Evolutionary conservation across 441 rosid species (phyloP).

Genomic region (Pelargonium australe): DNA sequence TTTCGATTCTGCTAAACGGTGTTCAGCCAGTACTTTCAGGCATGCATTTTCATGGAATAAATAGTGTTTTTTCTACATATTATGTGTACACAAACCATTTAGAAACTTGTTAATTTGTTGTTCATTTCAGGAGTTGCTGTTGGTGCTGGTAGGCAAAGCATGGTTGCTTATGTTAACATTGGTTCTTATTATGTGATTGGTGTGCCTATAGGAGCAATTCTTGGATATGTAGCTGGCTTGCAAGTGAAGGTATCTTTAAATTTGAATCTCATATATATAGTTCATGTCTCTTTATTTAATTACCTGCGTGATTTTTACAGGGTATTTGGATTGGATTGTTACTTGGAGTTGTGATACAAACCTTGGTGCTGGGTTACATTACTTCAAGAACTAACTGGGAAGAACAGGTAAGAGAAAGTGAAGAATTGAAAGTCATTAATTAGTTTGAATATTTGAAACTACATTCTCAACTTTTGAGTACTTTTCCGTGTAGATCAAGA

Average conservation of each 20-base stretch:
- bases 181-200: constrained; percentile 38
- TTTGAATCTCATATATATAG: too few relatives aligned
- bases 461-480: too few relatives aligned
- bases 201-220: too few relatives aligned
- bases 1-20: constrained; percentile 53
- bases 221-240: constrained; percentile 26
- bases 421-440: too few relatives aligned
- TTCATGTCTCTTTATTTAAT: neutral
- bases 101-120: too few relatives aligned
- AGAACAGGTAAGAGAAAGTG: constrained; percentile 18
- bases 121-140: constrained; percentile 45
- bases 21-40: constrained; percentile 59
- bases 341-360: constrained; percentile 14
- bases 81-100: too few relatives aligned
- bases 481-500: too few relatives aligned
- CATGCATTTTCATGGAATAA: too few relatives aligned
- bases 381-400: constrained; percentile 24
- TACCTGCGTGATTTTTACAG: neutral
- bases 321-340: constrained; percentile 24
- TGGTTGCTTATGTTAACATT: constrained; percentile 38
- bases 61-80: too few relatives aligned
- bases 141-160: constrained; percentile 37
- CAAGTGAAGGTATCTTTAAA: constrained; percentile 30
- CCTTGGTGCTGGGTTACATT: constrained; percentile 12
- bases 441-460: too few relatives aligned